These are phyloP conservation scores for Hypoxylon sp. DNA, from an alignment of 2,329 filamentous ascomycete species.

Conservation along the genomic window DNA sequence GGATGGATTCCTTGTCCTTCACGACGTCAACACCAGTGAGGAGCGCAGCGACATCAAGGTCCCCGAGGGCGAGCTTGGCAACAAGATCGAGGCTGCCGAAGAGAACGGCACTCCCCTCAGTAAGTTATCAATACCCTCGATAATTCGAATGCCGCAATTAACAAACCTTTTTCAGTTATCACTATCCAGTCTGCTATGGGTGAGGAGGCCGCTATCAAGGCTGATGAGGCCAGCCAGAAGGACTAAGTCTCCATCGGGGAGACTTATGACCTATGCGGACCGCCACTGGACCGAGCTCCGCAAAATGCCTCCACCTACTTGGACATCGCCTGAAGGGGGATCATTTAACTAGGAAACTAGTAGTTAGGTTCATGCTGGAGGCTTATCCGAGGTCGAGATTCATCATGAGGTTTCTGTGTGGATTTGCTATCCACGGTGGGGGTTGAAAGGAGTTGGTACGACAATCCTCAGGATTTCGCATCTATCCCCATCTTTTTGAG, in stretches of 20 bases:
- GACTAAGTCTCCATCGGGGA: constrained; percentile 46
- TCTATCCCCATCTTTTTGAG: constrained; percentile 48
- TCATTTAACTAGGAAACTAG: constrained; percentile 48
- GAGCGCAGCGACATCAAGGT: constrained; percentile 93
- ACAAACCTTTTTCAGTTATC: constrained; percentile 73
- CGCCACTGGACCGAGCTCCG: constrained; percentile 30
- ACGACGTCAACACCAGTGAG: constrained; percentile 86
- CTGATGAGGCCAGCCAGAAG: constrained; percentile 85
- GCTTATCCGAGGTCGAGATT: constrained; percentile 35
- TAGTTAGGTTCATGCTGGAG: constrained; percentile 36
- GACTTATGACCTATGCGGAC: constrained; percentile 28
- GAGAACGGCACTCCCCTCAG: constrained; percentile 93
- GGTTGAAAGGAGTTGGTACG: constrained; percentile 31
- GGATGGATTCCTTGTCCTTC: constrained; percentile 94
- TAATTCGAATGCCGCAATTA: constrained; percentile 32
- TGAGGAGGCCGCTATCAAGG: constrained; percentile 92
- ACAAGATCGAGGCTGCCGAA: constrained; percentile 88
- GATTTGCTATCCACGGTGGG: constrained; percentile 47
- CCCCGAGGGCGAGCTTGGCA: constrained; percentile 89
- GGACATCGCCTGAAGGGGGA: constrained; percentile 34
- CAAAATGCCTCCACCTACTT: constrained; percentile 33
- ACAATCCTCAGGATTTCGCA: constrained; percentile 37
- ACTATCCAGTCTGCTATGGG: constrained; percentile 96
- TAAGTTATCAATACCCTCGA: constrained; percentile 67
- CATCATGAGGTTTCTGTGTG: constrained; percentile 50